Conservation (phyloP, 2,329 filamentous ascomycete species). For the Fusarium proliferatum region DNA sequence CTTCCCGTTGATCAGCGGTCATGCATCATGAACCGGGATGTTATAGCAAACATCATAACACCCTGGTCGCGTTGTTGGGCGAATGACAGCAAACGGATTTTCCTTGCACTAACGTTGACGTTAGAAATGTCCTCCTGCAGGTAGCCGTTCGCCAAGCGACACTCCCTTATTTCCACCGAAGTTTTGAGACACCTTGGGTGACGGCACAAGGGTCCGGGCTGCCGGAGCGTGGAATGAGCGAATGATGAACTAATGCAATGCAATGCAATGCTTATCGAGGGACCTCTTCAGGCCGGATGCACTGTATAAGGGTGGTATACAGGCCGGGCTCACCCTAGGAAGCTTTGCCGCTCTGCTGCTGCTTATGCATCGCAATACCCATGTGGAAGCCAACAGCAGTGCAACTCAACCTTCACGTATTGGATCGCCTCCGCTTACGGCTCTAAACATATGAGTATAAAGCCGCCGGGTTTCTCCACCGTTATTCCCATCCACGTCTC, state of each 20-base stretch:
- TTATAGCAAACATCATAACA: constrained; percentile 20
- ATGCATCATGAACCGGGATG: constrained; percentile 26
- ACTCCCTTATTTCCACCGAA: constrained; percentile 1
- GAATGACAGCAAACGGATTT: constrained; percentile 7
- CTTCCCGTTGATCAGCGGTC: constrained; percentile 21
- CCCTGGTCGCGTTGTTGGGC: constrained; percentile 6
- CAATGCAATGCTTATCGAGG: constrained; percentile 32
- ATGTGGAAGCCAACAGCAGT: constrained; percentile 16
- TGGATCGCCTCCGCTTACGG: constrained; percentile 3
- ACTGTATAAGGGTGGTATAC: constrained; percentile 11
- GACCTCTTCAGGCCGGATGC: constrained; percentile 1
- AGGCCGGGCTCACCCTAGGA: constrained; percentile 18
- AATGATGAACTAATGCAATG: constrained; percentile 29
- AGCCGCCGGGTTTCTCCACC: not conserved
- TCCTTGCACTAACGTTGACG: not conserved
- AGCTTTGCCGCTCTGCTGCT: constrained; percentile 14
- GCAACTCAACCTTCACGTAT: not conserved
- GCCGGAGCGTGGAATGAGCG: constrained; percentile 22
- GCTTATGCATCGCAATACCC: constrained; percentile 12
- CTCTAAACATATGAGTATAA: constrained; percentile 19
- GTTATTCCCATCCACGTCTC: not conserved
- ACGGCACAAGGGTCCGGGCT: constrained; percentile 25
- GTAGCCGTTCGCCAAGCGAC: constrained; percentile 5
- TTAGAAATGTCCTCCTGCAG: constrained; percentile 14
- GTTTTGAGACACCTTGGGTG: constrained; percentile 6